Evolutionary conservation across 2,329 filamentous ascomycete genomes (phyloP).

Genomic region (Balansia obtecta): DNA sequence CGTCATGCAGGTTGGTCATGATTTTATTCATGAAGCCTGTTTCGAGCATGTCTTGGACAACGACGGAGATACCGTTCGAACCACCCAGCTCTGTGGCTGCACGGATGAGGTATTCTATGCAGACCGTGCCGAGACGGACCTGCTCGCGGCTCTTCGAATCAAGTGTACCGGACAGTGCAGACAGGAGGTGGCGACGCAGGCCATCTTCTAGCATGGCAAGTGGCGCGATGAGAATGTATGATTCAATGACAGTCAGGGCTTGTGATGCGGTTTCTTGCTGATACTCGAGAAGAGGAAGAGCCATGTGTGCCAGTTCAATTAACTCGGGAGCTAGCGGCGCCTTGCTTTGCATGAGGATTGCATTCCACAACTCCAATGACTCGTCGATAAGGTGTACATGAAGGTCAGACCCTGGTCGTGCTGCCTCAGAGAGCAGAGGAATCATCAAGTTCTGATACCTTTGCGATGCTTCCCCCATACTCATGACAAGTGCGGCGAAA

Average conservation of each 20-base stretch:
- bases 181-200: conserved; percentile 37
- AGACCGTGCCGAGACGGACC: conserved; percentile 43
- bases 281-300: conserved; percentile 54
- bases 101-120: conserved; percentile 54
- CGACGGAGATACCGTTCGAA: conserved; percentile 44
- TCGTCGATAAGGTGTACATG: conserved; percentile 83
- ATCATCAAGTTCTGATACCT: conserved; percentile 71
- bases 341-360: conserved; percentile 55
- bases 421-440: conserved; percentile 69
- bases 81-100: conserved; percentile 51
- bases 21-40: conserved; percentile 51
- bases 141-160: conserved; percentile 44
- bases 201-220: conserved; percentile 49
- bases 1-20: conserved; percentile 52
- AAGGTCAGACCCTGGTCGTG: conserved; percentile 62
- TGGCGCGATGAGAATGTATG: conserved; percentile 59
- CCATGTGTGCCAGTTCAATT: conserved; percentile 47
- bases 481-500: conserved; percentile 70
- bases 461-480: conserved; percentile 67
- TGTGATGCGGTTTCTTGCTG: conserved; percentile 50
- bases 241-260: conserved; percentile 53
- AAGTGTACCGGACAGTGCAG: conserved; percentile 35
- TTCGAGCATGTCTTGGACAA: conserved; percentile 53
- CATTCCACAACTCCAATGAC: conserved; percentile 77
- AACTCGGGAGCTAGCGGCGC: conserved; percentile 49